Evolutionary conservation across 192 early-diverging fungal genomes (phyloP).

Genomic region (Backusella tuberculispora): DNA sequence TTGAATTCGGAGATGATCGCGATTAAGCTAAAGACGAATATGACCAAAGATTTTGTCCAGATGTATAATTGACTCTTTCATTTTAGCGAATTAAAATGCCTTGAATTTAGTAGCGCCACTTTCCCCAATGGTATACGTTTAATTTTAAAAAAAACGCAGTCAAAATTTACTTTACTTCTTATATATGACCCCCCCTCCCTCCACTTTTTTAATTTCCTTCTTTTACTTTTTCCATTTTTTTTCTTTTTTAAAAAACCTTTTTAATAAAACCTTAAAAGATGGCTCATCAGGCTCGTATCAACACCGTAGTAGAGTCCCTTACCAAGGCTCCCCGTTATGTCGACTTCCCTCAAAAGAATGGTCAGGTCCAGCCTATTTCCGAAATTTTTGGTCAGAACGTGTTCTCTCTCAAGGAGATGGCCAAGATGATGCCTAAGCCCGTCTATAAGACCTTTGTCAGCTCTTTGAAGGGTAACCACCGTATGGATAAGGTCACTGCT

Average conservation of each 20-base stretch:
- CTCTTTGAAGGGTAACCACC: conserved; percentile 89
- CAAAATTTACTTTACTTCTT: neutral
- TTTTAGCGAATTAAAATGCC: neutral
- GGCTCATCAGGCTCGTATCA: conserved; percentile 52
- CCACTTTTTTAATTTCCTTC: neutral
- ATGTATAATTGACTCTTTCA: neutral
- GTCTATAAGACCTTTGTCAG: conserved; percentile 90
- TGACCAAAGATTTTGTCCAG: neutral
- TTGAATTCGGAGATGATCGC: conserved; percentile 15
- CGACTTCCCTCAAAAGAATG: conserved; percentile 77
- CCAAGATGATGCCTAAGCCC: conserved; percentile 91
- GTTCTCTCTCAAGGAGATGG: conserved; percentile 89
- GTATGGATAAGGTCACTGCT: conserved; percentile 90
- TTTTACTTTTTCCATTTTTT: neutral
- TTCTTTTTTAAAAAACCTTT: neutral
- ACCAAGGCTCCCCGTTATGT: conserved; percentile 71
- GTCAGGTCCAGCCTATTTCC: conserved; percentile 79
- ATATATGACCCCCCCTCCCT: neutral
- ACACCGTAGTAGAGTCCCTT: conserved; percentile 54
- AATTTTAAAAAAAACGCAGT: conserved; percentile 1
- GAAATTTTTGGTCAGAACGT: conserved; percentile 95
- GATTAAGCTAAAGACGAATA: neutral
- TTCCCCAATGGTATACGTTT: conserved; percentile 2
- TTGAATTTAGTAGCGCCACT: conserved; percentile 11
- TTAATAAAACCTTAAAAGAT: conserved; percentile 1